Percentiles rank a stretch among this genome's conserved stretches.
Conservation (phyloP, 1,284 basidiomycete genomes). For the Gomphus bonarii region DNA sequence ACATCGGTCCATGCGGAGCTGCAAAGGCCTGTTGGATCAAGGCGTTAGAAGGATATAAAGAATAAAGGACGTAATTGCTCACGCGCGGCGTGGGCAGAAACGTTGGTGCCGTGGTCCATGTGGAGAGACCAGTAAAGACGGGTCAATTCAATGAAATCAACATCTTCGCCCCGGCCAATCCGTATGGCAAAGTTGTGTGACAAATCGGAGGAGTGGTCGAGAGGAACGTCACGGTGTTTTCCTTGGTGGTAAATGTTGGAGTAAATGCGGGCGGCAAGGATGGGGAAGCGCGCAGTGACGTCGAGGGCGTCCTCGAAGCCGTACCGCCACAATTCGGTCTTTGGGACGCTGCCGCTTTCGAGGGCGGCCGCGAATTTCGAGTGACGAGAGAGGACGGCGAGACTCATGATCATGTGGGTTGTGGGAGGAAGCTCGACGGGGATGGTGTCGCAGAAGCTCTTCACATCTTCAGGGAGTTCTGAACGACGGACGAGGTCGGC, state of each 20-base stretch:
- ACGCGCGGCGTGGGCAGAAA: neutral
- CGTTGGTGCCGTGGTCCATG: neutral
- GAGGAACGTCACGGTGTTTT: neutral
- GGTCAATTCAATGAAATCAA: neutral
- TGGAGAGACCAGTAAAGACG: neutral
- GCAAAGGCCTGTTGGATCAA: neutral
- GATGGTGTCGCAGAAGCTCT: neutral
- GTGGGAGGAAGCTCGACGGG: neutral
- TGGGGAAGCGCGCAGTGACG: neutral
- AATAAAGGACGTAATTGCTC: neutral
- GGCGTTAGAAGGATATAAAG: neutral
- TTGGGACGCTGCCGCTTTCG: neutral
- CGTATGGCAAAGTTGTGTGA: neutral
- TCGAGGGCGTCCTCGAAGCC: neutral
- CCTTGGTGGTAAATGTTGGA: neutral
- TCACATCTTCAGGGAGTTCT: neutral
- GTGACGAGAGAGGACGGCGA: neutral
- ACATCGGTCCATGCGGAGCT: neutral
- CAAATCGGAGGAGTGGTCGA: neutral
- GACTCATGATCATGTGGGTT: neutral
- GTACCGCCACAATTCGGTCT: neutral
- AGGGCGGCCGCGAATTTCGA: neutral
- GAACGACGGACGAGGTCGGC: neutral
- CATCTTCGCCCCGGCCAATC: neutral
- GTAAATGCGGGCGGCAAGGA: neutral